phyloP scores from a whole-genome alignment of 257 asterid genomes.

The Salvia splendens region DNA sequence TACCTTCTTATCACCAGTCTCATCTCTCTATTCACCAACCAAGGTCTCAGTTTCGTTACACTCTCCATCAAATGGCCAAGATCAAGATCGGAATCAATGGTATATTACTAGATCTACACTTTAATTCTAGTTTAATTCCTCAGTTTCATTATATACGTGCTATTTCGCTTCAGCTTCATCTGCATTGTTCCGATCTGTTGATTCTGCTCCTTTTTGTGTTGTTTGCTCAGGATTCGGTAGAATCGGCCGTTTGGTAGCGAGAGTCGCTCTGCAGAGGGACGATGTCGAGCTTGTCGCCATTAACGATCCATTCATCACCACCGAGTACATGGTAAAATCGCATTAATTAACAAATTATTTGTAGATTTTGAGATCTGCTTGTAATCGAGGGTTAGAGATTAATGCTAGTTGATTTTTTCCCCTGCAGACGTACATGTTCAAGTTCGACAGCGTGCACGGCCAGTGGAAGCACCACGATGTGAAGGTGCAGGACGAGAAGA shows the following conservation, averaged over 20 bases:
- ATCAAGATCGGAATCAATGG: slow-evolving; percentile 73
- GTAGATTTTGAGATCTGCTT: background rate
- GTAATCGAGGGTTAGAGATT: slow-evolving; percentile 2
- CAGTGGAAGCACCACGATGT: slow-evolving; percentile 81
- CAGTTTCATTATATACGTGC: background rate
- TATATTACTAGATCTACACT: slow-evolving; percentile 16
- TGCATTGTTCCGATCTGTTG: slow-evolving; percentile 12
- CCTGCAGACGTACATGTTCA: slow-evolving; percentile 78
- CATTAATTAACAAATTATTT: background rate
- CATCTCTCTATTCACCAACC: background rate
- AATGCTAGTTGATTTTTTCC: background rate
- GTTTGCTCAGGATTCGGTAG: slow-evolving; percentile 63
- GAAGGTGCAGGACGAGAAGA: slow-evolving; percentile 71
- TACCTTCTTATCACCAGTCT: background rate
- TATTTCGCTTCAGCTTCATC: background rate
- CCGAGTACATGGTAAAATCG: slow-evolving; percentile 72
- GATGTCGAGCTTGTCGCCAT: slow-evolving; percentile 84
- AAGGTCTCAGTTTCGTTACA: background rate
- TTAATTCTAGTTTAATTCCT: background rate
- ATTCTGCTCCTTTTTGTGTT: background rate
- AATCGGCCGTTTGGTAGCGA: slow-evolving; percentile 80
- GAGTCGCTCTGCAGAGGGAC: slow-evolving; percentile 70
- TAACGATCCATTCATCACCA: slow-evolving; percentile 75
- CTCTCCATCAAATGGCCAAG: slow-evolving; percentile 46
- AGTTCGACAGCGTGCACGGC: slow-evolving; percentile 82